Evolutionary conservation across 495 filamentous ascomycete genomes (phyloP), one percentile per base, ranked within the genome.

Genomic region (Schizothecium vesticola): DNA sequence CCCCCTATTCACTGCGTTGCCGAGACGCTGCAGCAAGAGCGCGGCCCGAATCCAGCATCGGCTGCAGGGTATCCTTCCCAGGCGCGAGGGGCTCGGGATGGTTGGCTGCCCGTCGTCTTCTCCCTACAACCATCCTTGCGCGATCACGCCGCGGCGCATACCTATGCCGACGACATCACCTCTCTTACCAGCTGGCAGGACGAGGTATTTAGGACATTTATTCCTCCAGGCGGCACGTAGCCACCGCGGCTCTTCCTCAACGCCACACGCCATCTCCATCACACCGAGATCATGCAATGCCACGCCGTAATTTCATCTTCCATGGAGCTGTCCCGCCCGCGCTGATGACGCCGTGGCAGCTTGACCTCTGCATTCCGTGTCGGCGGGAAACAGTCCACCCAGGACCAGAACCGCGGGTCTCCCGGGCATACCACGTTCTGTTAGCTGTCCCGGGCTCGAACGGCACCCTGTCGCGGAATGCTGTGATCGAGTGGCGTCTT

Each of bases 221-320:
- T 10, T 29, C 28, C 28, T 29, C 28, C 0, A 28, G 3, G 9
- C 28, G 28, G 28, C 28, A 28, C 28, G 9, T 6, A 28, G 9
- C 28, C 28, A 28, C 28, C 28, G 9, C 28, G 28, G 6, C 28
- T 8, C 8, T 10, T 31, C 28, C 11, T 31, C 28, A 31, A 36
- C 33, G 33, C 33, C 33, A 36, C 33, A 36, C 22, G 10, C 19
- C 61, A 29, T 22, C 25, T 22, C 26, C 43, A 58, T 66, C 64
- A 59, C 64, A 66, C 64, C 64, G 65, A 66, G 57, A 59, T 26
- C 16, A 66, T 66, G 65, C 65, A 66, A 66, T 66, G 65, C 0
- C 22, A 60, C 65, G 59, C 23, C n/a, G 22, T 24, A 66, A 66
- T 66, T 58, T 66, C 65, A 25, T 22, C 22, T 51, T 26, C 31